These are phyloP conservation scores for Cucurbita ficifolia DNA, from an alignment of 306 rosid genomes.

Conservation along the genomic window DNA sequence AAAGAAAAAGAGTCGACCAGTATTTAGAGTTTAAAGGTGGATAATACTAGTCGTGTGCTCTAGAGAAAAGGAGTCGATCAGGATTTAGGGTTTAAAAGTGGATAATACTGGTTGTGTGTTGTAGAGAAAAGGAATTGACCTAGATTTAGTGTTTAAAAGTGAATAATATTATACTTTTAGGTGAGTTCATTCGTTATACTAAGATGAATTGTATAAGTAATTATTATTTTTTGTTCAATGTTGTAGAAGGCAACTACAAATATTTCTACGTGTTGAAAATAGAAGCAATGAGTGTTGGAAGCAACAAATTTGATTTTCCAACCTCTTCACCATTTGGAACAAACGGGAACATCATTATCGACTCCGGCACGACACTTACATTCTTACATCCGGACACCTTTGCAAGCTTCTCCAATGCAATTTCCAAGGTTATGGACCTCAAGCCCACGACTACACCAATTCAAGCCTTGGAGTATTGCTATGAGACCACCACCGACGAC, in stretches of 20 bases:
- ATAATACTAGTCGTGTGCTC: too few relatives aligned
- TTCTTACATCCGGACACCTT: background rate
- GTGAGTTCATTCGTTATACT: too few relatives aligned
- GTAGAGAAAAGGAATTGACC: too few relatives aligned
- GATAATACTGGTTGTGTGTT: too few relatives aligned
- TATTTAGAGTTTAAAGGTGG: too few relatives aligned
- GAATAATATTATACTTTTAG: too few relatives aligned
- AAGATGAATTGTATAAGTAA: too few relatives aligned
- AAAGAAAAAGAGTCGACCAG: too few relatives aligned
- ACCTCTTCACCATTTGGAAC: background rate
- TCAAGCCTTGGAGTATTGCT: slow-evolving; percentile 7
- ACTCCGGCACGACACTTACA: slow-evolving; percentile 28
- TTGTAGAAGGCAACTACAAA: background rate
- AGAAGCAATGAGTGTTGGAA: slow-evolving; percentile 18
- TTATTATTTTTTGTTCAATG: background rate
- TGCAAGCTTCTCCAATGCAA: background rate
- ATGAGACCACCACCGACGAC: background rate
- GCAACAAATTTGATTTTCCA: background rate
- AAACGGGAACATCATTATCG: slow-evolving; percentile 17
- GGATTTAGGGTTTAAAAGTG: too few relatives aligned
- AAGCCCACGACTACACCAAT: background rate
- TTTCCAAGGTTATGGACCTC: background rate
- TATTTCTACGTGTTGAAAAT: slow-evolving; percentile 13
- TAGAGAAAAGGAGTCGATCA: too few relatives aligned
- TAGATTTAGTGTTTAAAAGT: too few relatives aligned